Percentiles rank a stretch among this genome's conserved stretches.
These are phyloP conservation scores for Eucalyptus rudis DNA, from an alignment of 345 rosid genomes.

Conservation along the genomic window DNA sequence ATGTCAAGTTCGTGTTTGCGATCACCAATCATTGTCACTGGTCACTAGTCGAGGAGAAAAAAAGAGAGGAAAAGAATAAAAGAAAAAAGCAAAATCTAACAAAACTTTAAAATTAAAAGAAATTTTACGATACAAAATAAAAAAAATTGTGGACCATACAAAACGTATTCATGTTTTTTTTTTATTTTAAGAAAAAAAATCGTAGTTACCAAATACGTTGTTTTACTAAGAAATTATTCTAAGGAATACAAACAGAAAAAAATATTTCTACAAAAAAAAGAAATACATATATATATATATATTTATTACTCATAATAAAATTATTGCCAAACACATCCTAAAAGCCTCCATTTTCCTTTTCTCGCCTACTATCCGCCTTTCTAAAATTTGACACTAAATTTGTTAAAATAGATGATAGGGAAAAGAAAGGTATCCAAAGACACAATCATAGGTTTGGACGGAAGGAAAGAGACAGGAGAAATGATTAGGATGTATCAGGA, in stretches of 20 bases:
- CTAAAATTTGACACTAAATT: no score
- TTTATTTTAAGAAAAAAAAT: no score
- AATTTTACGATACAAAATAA: no score
- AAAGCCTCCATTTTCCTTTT: not conserved
- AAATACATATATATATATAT: no score
- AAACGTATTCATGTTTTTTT: no score
- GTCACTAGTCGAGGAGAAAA: rapidly evolving
- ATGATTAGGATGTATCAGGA: not conserved
- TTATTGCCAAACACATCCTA: not conserved
- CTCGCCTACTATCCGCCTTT: rapidly evolving
- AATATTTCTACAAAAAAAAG: rapidly evolving
- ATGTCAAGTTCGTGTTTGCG: not conserved
- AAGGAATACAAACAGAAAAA: rapidly evolving
- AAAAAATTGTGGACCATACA: rapidly evolving
- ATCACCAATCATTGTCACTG: no score
- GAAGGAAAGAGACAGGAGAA: not conserved
- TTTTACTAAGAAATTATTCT: no score
- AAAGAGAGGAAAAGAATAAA: no score
- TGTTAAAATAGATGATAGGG: no score
- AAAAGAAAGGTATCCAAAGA: not conserved
- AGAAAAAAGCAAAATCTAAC: no score
- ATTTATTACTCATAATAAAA: no score
- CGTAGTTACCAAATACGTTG: rapidly evolving
- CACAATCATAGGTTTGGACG: not conserved
- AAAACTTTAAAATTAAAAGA: no score